Conservation (phyloP, 2,329 filamentous ascomycete genomes). For the Thielaviopsis populi region DNA sequence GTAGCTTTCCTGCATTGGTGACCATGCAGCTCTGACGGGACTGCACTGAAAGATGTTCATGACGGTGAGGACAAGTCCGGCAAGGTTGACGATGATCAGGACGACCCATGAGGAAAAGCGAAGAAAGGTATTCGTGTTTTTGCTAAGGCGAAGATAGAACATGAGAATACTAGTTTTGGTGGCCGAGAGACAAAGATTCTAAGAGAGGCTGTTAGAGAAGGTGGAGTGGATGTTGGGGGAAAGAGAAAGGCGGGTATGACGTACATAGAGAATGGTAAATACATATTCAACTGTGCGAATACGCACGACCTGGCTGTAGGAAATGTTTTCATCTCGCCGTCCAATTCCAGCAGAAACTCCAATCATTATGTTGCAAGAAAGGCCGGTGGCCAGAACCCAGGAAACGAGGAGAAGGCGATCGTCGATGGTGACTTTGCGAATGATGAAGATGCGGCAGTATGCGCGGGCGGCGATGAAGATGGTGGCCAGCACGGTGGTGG, state of each 20-base stretch:
- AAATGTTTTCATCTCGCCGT: constrained; percentile 48
- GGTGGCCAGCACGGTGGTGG: constrained; percentile 53
- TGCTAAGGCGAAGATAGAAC: constrained; percentile 75
- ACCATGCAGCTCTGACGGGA: constrained; percentile 58
- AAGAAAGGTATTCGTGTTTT: constrained; percentile 60
- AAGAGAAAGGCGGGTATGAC: constrained; percentile 19
- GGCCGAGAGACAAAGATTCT: constrained; percentile 81
- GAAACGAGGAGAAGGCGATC: constrained; percentile 70
- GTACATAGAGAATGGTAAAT: constrained; percentile 48
- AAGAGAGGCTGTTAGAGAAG: not conserved
- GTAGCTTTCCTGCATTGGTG: constrained; percentile 23
- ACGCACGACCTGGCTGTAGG: constrained; percentile 28
- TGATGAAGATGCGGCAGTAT: constrained; percentile 55
- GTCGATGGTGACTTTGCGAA: constrained; percentile 57
- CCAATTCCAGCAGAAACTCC: constrained; percentile 52
- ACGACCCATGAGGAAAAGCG: constrained; percentile 70
- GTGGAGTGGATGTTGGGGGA: not conserved
- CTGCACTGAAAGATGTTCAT: constrained; percentile 78
- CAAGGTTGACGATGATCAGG: constrained; percentile 60
- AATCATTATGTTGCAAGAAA: constrained; percentile 51
- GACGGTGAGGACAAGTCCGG: constrained; percentile 65
- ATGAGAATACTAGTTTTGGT: constrained; percentile 86
- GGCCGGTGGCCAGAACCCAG: constrained; percentile 56
- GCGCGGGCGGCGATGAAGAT: constrained; percentile 63
- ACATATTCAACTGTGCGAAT: constrained; percentile 48